phyloP scores from a whole-genome alignment of 345 rosid species.

The Eucalyptus grandis region DNA sequence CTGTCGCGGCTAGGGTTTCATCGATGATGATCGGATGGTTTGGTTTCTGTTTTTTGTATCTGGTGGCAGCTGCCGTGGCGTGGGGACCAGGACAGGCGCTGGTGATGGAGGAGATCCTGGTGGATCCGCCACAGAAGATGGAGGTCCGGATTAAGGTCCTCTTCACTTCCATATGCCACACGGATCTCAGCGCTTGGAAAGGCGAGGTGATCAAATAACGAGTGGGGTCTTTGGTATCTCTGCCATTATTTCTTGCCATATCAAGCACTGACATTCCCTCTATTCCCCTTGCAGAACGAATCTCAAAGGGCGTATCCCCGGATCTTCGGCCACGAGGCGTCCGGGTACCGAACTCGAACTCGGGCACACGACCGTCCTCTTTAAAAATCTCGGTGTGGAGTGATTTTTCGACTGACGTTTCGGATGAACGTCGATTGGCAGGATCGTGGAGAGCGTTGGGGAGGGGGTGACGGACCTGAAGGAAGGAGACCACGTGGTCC shows the following conservation, averaged over 20 bases:
- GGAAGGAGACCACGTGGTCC: slow-evolving; percentile 56
- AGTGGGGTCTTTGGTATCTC: neutral
- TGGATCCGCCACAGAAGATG: slow-evolving; percentile 49
- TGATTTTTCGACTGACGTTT: neutral
- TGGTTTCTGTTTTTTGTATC: neutral
- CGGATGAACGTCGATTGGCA: neutral
- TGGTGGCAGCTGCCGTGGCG: slow-evolving; percentile 40
- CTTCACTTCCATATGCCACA: slow-evolving; percentile 57
- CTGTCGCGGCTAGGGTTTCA: neutral
- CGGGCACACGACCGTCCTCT: neutral
- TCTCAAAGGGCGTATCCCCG: slow-evolving; percentile 52
- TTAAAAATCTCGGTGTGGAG: neutral
- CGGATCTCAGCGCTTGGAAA: slow-evolving; percentile 52
- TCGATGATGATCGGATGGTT: neutral
- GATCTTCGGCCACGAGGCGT: slow-evolving; percentile 74
- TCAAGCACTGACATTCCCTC: neutral
- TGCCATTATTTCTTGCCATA: neutral
- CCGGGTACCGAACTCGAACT: slow-evolving; percentile 27
- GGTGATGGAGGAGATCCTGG: slow-evolving; percentile 38
- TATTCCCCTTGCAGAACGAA: slow-evolving; percentile 26
- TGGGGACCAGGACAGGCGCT: slow-evolving; percentile 47
- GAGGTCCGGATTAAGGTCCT: slow-evolving; percentile 56
- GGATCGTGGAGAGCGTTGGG: slow-evolving; percentile 59
- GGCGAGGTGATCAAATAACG: slow-evolving; percentile 27
- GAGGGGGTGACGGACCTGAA: slow-evolving; percentile 46